Conservation (phyloP, 495 filamentous ascomycete genomes). For the Bombardia bombarda region DNA sequence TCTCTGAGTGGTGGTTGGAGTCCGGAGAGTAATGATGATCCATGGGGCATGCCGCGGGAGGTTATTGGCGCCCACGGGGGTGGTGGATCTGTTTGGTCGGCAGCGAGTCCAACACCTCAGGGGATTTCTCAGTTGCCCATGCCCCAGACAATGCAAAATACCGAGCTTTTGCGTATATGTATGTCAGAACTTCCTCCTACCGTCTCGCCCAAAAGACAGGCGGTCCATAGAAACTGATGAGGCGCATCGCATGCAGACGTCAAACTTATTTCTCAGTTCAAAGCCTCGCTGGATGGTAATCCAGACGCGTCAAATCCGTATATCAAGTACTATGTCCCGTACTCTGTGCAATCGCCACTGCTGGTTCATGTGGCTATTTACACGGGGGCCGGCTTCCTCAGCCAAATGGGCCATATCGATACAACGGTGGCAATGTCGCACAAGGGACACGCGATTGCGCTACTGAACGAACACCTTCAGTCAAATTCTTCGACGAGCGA, state of each 20-base stretch:
- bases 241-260: no score
- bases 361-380: constrained; percentile 26
- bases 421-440: constrained; percentile 25
- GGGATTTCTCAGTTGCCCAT: constrained; percentile 10
- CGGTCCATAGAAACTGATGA: no score
- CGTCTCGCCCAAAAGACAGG: no score
- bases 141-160: constrained; percentile 13
- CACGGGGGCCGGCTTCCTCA: constrained; percentile 31
- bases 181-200: constrained; percentile 6
- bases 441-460: constrained; percentile 25
- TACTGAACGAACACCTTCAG: constrained; percentile 28
- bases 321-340: constrained; percentile 28
- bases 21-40: constrained; percentile 1
- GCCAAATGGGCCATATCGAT: constrained; percentile 28
- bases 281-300: constrained; percentile 28
- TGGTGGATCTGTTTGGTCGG: constrained; percentile 9
- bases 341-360: constrained; percentile 24
- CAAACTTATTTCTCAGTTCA: constrained; percentile 48
- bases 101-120: constrained; percentile 1
- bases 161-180: constrained; percentile 26
- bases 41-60: constrained; percentile 5
- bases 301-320: constrained; percentile 28
- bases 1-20: constrained; percentile 7
- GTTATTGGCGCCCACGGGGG: no score
- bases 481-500: constrained; percentile 23